A percentile compares a stretch with the other conserved stretches of the same genome.
Conservation (phyloP, 164 flowering plant species). For the Kingdonia uniflora region DNA sequence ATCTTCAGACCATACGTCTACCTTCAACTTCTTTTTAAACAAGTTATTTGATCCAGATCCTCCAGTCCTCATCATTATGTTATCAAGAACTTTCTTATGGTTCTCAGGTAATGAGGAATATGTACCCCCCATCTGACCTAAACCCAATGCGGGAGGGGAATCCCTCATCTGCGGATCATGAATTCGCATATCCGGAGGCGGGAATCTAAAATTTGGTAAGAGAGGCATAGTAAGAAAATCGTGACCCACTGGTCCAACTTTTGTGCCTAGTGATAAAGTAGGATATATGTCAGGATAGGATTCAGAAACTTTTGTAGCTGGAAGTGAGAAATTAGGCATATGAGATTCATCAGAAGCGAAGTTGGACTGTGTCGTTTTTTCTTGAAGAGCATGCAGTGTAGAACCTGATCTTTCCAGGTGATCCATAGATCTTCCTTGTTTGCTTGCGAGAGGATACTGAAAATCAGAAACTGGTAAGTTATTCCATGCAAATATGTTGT, state of each 20-base stretch:
- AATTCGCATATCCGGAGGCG: slow-evolving; percentile 28
- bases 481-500: background rate
- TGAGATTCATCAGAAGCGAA: slow-evolving; percentile 49
- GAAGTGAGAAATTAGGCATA: slow-evolving; percentile 35
- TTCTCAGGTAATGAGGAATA: slow-evolving; percentile 67
- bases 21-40: slow-evolving; percentile 41
- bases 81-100: slow-evolving; percentile 85
- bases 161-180: slow-evolving; percentile 43
- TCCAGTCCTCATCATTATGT: slow-evolving; percentile 80
- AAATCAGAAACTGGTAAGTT: slow-evolving; percentile 9
- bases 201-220: slow-evolving; percentile 55
- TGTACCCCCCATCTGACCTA: slow-evolving; percentile 45
- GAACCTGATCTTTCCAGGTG: slow-evolving; percentile 25
- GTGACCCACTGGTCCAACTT: slow-evolving; percentile 25
- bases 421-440: slow-evolving; percentile 32
- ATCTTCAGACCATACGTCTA: slow-evolving; percentile 90
- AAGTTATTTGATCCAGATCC: slow-evolving; percentile 47
- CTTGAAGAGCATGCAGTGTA: slow-evolving; percentile 39
- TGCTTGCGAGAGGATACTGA: slow-evolving; percentile 39
- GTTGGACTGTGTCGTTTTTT: slow-evolving; percentile 37
- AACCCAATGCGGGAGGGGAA: slow-evolving; percentile 37
- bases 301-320: slow-evolving; percentile 27
- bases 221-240: slow-evolving; percentile 50
- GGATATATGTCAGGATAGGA: slow-evolving; percentile 48
- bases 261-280: slow-evolving; percentile 56